Base-by-base conservation (phyloP, 192 early-diverging fungal species). In the Entomortierella beljakovae region DNA sequence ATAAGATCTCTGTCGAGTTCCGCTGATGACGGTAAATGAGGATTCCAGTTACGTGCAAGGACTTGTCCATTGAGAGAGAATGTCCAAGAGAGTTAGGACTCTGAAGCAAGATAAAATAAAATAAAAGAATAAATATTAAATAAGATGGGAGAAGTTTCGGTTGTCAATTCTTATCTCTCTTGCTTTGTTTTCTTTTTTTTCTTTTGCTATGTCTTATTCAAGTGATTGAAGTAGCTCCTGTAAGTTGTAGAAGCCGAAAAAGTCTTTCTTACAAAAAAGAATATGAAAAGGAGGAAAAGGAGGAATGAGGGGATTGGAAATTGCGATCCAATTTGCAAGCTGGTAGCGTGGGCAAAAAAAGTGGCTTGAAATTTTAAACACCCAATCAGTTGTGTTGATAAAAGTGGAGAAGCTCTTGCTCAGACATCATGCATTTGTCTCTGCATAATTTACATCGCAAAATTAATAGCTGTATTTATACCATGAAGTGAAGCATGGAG, bases 1-100 rank as follows among this genome's bases (percentile, higher is more conserved):
- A 84, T 83, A 96, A 87, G 71, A 92, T 93, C 85, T 96, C 94
- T 51, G 75, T 79, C 65, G 87, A 83, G 82, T 87, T 85, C 57
- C 86, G 70, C 61, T 88, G 86, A 77, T 87, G 79, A 83, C 92
- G 89, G 83, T 91, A 93, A 75, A 91, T 88, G 77, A 93, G 79
- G 73, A 93, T 84, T 68, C 92, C 92, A 49, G 90, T 83, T 49
- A 82, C 75, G 73, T 88, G 86, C 70, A 80, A 76, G 56, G 81
- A 73, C 65, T 84, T 86, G 66, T 84, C 82, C 85, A 86, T 86
- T 66, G 69, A 81, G 55, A n/a, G n/a, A 74, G 70, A 34, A 58
- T 60, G 53, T 49, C 53, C 58, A 53, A 56, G 54, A 55, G 49
- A 43, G 67, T 31, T 26, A 33, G 49, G 29, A 25, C 20, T 32